A percentile compares a stretch with the other conserved stretches of the same genome.
Evolutionary conservation across 805 yeast genomes (phyloP).

Genomic region (Novakomyces olei): DNA sequence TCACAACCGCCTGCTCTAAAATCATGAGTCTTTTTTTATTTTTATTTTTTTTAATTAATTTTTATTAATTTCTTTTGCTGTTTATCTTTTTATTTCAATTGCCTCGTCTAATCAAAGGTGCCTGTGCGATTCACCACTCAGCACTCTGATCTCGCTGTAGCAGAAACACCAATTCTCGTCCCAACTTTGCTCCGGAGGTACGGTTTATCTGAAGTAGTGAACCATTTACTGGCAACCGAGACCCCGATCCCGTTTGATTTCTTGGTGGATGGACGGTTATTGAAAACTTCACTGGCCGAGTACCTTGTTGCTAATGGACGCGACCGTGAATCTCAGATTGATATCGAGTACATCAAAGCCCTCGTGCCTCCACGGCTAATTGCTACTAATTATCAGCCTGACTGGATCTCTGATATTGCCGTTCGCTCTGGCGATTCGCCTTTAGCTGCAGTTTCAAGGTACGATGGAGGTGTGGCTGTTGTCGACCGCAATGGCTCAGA

Average conservation of each 20-base stretch:
- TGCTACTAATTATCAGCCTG: constrained; percentile 76
- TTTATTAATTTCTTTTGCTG: no score
- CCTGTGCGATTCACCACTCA: constrained; percentile 40
- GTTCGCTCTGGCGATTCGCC: constrained; percentile 16
- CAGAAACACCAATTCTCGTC: constrained; percentile 65
- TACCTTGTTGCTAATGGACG: constrained; percentile 57
- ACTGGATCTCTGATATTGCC: constrained; percentile 74
- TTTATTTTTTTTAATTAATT: no score
- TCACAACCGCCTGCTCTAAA: no score
- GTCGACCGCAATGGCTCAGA: no score
- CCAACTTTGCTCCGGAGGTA: constrained; percentile 71
- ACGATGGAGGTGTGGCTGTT: no score
- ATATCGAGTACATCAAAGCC: constrained; percentile 76
- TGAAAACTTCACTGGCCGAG: constrained; percentile 59
- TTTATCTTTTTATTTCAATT: no score
- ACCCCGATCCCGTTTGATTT: constrained; percentile 79
- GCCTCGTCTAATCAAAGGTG: no score
- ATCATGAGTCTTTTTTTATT: no score
- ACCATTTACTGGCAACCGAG: constrained; percentile 46
- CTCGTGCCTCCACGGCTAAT: constrained; percentile 83
- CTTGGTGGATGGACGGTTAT: constrained; percentile 47
- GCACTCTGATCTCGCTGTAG: constrained; percentile 50
- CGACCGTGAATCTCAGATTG: constrained; percentile 57
- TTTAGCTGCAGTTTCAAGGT: no score
- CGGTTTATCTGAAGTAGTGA: constrained; percentile 87